Conservation (phyloP, 2,329 filamentous ascomycete species). For the Exophiala alcalophila region DNA sequence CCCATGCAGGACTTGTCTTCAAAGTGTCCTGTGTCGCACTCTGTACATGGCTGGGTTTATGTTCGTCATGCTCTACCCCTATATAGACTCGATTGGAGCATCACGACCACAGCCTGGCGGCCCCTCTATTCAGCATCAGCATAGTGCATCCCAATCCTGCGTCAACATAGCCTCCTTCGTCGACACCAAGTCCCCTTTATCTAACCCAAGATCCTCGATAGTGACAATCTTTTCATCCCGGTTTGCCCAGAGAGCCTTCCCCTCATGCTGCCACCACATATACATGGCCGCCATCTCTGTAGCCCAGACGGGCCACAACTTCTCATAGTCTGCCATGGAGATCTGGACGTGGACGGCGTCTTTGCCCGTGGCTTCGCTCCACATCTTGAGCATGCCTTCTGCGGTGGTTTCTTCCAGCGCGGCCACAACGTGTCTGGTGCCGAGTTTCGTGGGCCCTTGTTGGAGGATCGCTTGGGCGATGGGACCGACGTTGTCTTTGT, state of each 20-base stretch:
- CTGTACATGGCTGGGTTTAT: no score
- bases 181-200: no score
- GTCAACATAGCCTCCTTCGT: no score
- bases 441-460: constrained; percentile 32
- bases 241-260: constrained; percentile 30
- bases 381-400: constrained; percentile 34
- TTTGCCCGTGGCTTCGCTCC: constrained; percentile 32
- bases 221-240: constrained; percentile 29
- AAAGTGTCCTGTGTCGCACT: no score
- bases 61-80: no score
- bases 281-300: constrained; percentile 32
- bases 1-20: no score
- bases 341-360: constrained; percentile 31
- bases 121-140: no score
- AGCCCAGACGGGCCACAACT: constrained; percentile 34
- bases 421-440: constrained; percentile 34
- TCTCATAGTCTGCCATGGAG: constrained; percentile 30
- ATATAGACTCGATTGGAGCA: no score
- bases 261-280: constrained; percentile 30
- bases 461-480: constrained; percentile 36
- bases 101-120: no score
- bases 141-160: no score
- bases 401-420: constrained; percentile 28
- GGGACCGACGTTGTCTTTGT: constrained; percentile 34
- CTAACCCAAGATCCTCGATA: no score